Evolutionary conservation across 2,329 filamentous ascomycete species (phyloP).

Genomic region (Arthrobotrys iridis): DNA sequence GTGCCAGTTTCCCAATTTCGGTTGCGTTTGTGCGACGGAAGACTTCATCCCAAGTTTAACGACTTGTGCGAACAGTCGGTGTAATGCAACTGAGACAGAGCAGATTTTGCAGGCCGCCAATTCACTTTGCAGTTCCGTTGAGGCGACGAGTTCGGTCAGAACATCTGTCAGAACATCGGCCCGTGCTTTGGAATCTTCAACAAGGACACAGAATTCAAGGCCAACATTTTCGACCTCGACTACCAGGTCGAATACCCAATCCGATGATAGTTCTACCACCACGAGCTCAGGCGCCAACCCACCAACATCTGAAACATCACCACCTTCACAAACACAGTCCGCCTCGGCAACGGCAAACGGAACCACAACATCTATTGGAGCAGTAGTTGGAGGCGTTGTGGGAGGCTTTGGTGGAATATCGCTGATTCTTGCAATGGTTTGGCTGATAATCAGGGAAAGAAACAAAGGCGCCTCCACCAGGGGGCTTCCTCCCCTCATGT

Average conservation of each 20-base stretch:
- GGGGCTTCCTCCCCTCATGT: constrained; percentile 3
- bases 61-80: constrained; percentile 1
- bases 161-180: neutral
- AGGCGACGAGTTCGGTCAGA: neutral
- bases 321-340: constrained; percentile 1
- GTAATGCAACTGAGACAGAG: constrained; percentile 20
- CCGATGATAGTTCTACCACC: neutral
- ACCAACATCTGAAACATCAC: neutral
- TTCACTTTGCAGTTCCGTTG: neutral
- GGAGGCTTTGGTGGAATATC: constrained; percentile 31
- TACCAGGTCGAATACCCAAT: neutral
- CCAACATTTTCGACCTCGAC: neutral
- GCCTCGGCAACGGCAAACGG: neutral
- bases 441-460: constrained; percentile 43
- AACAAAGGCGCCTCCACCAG: constrained; percentile 13
- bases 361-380: neutral
- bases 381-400: constrained; percentile 36
- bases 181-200: neutral
- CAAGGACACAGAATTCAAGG: no score
- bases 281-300: neutral
- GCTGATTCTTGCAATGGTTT: constrained; percentile 32
- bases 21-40: neutral
- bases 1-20: constrained; percentile 6
- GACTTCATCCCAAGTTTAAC: neutral
- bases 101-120: neutral